Conservation (phyloP, 2,329 filamentous ascomycete genomes). For the Sporothrix euskadiensis region DNA sequence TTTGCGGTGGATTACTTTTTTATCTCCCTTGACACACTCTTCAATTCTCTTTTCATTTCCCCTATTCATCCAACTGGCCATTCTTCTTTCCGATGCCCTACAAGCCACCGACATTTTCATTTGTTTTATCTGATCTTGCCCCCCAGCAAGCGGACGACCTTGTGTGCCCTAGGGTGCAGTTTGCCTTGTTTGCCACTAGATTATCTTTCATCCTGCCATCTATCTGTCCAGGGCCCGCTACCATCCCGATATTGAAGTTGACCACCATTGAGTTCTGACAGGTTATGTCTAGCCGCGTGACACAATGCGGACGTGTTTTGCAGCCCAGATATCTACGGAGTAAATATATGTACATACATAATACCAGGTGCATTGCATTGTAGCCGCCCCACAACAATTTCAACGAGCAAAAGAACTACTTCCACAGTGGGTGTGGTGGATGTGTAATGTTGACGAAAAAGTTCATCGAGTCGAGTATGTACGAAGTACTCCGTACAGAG, state of each 20-base stretch:
- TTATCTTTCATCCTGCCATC: neutral
- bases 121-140: conserved; percentile 4
- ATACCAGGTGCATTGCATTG: neutral
- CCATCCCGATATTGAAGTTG: neutral
- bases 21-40: neutral
- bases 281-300: neutral
- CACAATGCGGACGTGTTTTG: neutral
- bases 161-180: neutral
- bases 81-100: neutral
- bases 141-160: neutral
- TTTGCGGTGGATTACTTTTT: no score
- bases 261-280: neutral
- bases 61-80: neutral
- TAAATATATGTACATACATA: no score
- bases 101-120: neutral
- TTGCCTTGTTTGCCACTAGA: conserved; percentile 7
- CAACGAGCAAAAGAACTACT: neutral
- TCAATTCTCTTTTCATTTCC: neutral
- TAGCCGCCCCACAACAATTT: neutral
- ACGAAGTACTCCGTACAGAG: neutral
- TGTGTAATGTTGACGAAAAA: neutral
- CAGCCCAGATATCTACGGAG: neutral
- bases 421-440: neutral
- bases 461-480: neutral
- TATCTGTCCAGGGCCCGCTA: neutral